Conservation (phyloP, 176 grass and related monocot species). For the Triticum dicoccoides region DNA sequence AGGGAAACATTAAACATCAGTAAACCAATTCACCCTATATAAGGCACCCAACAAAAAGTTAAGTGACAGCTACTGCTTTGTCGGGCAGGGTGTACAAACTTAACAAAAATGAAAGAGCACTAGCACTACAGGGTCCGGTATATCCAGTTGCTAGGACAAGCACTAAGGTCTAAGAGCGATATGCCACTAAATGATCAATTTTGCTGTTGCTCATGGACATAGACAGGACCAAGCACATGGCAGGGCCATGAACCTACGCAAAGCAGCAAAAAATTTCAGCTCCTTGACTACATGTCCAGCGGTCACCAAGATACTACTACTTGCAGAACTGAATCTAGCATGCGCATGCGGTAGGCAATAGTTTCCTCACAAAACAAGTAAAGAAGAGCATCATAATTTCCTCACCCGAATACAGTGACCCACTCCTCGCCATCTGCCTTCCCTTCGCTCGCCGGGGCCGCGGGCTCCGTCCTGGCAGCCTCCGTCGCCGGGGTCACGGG, state of each 20-base stretch:
- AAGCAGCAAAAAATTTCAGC: neutral
- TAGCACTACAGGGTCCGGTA: neutral
- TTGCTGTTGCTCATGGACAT: neutral
- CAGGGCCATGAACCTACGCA: neutral
- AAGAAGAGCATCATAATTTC: neutral
- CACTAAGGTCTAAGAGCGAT: neutral
- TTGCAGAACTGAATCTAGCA: slow-evolving; percentile 17
- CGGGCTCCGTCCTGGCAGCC: slow-evolving; percentile 22
- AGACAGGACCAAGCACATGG: neutral
- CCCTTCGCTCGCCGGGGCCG: slow-evolving; percentile 18
- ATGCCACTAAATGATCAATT: neutral
- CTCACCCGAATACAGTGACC: slow-evolving; percentile 95
- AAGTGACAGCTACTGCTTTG: neutral
- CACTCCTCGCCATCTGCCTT: slow-evolving; percentile 65
- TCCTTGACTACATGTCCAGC: neutral
- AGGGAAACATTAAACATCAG: neutral
- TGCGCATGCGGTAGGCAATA: neutral
- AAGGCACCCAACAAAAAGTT: neutral
- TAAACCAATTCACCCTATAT: slow-evolving; percentile 13
- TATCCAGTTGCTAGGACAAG: neutral
- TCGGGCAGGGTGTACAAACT: neutral
- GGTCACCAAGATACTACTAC: neutral
- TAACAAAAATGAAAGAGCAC: neutral
- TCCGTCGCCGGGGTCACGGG: slow-evolving; percentile 42
- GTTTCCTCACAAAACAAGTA: neutral